Percentiles rank a stretch among this genome's conserved stretches.
Evolutionary conservation across 176 grass and related monocot genomes (phyloP).

Genomic region (Carex parvula): DNA sequence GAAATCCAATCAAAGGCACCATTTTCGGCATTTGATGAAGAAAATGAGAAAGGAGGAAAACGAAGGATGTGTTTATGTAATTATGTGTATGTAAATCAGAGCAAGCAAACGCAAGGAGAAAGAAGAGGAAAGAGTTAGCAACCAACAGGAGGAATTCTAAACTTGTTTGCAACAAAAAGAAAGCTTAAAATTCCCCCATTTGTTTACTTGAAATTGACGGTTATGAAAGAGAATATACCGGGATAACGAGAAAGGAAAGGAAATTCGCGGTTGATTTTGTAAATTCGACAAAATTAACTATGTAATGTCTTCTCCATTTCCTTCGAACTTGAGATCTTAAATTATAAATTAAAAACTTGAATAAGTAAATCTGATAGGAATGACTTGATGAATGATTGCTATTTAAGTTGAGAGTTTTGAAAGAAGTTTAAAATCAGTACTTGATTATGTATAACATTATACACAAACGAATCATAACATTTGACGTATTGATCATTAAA

Average conservation of each 20-base stretch:
- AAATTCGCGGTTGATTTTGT: neutral
- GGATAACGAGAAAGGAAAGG: neutral
- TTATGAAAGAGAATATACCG: neutral
- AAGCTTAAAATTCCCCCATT: too few species aligned
- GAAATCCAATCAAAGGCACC: slow-evolving; percentile 5
- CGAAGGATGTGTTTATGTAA: neutral
- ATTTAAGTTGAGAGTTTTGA: too few species aligned
- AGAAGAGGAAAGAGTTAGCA: neutral
- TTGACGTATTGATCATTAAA: neutral
- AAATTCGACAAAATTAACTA: neutral
- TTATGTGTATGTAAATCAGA: neutral
- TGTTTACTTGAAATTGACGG: neutral
- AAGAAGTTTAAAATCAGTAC: too few species aligned
- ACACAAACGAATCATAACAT: too few species aligned
- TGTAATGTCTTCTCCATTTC: slow-evolving; percentile 16
- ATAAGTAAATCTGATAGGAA: too few species aligned
- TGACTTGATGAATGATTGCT: too few species aligned
- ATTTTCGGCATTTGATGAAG: neutral
- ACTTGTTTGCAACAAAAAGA: neutral
- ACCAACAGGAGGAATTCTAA: neutral
- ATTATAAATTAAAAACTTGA: neutral
- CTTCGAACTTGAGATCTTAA: neutral
- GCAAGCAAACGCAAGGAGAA: neutral
- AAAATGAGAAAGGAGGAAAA: too few species aligned
- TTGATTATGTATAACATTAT: too few species aligned